These are phyloP conservation scores for Neurospora hispaniola DNA, from an alignment of 495 filamentous ascomycete genomes.

Conservation along the genomic window DNA sequence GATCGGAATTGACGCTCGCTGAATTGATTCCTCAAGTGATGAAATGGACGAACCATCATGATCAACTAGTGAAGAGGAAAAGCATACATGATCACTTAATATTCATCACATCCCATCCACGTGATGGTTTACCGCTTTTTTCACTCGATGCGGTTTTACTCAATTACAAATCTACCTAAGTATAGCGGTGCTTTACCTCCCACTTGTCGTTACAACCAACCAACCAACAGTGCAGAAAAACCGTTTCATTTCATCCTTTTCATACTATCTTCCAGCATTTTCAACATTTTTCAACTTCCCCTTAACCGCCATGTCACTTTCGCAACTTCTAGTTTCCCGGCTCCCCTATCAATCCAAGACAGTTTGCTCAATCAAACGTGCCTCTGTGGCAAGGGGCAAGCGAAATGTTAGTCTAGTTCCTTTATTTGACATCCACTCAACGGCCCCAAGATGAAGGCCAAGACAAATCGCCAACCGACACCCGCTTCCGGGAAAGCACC, in stretches of 20 bases:
- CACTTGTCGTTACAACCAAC: background rate
- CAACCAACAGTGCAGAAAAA: background rate
- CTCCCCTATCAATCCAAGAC: background rate
- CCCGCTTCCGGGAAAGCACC: background rate
- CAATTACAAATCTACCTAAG: too few species aligned
- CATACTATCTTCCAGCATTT: background rate
- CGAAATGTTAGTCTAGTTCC: background rate
- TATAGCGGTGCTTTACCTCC: too few species aligned
- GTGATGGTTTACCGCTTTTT: background rate
- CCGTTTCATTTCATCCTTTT: background rate
- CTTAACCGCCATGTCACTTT: background rate
- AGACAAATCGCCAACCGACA: background rate
- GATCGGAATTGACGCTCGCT: background rate
- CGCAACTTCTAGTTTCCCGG: background rate
- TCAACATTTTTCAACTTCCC: background rate
- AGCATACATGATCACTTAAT: background rate
- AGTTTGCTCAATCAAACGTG: background rate
- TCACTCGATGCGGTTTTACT: too few species aligned
- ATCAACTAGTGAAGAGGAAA: background rate
- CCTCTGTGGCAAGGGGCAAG: background rate
- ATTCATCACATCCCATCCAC: background rate
- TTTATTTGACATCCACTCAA: background rate
- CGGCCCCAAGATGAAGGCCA: background rate
- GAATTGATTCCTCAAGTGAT: background rate
- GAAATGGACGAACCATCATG: background rate